These are phyloP conservation scores for Phytophthora sp. DNA, from an alignment of 352 stramenopile genomes.

Conservation along the genomic window DNA sequence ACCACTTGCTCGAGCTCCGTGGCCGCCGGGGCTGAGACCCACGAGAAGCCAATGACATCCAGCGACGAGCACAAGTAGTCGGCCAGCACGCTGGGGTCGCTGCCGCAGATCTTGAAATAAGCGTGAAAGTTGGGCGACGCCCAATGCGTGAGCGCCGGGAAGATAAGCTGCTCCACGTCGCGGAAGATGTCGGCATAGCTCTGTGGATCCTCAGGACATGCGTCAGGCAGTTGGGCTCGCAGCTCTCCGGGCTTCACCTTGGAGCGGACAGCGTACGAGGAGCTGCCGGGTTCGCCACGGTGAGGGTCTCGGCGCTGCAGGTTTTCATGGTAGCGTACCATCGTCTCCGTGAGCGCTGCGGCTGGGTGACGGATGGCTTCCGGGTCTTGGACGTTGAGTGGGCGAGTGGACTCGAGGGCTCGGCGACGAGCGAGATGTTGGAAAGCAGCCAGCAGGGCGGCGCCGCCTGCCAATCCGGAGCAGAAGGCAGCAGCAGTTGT, in stretches of 20 bases:
- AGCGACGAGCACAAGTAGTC: constrained; percentile 60
- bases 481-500: constrained; percentile 48
- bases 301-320: constrained; percentile 43
- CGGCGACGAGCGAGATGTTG: constrained; percentile 40
- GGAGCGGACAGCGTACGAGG: constrained; percentile 46
- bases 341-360: constrained; percentile 56
- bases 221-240: constrained; percentile 39
- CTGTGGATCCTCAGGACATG: constrained; percentile 58
- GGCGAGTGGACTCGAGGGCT: constrained; percentile 45
- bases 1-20: constrained; percentile 74
- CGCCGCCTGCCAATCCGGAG: constrained; percentile 46
- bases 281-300: constrained; percentile 37
- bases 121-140: constrained; percentile 68
- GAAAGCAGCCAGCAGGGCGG: constrained; percentile 45
- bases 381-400: constrained; percentile 47
- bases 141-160: constrained; percentile 77
- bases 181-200: constrained; percentile 68
- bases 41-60: constrained; percentile 69
- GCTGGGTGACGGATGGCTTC: constrained; percentile 50
- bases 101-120: constrained; percentile 63
- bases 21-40: constrained; percentile 57
- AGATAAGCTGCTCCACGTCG: constrained; percentile 61
- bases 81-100: constrained; percentile 55
- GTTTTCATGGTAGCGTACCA: constrained; percentile 57
- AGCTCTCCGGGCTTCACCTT: constrained; percentile 56